phyloP scores from a whole-genome alignment of 2,329 filamentous ascomycete genomes.

The Colletotrichum caudatum region DNA sequence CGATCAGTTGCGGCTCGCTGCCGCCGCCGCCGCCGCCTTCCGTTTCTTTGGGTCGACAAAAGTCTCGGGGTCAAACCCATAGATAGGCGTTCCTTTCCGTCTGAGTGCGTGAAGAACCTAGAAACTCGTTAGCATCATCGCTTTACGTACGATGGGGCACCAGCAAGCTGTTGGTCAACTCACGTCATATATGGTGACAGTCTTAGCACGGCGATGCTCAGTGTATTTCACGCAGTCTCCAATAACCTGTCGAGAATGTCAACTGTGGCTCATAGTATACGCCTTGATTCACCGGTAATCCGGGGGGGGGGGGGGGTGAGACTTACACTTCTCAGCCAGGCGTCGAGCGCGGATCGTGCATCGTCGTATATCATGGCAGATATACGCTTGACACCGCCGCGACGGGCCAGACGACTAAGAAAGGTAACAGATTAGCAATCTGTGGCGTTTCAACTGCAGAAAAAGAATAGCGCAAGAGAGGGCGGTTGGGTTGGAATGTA shows the following conservation, averaged over 20 bases:
- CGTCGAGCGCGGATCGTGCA: conserved; percentile 63
- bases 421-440: neutral
- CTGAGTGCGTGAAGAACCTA: conserved; percentile 67
- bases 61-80: conserved; percentile 66
- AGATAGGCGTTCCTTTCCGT: conserved; percentile 64
- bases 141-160: neutral
- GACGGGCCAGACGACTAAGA: conserved; percentile 74
- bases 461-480: neutral
- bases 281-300: neutral
- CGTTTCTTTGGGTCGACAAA: conserved; percentile 45
- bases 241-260: conserved; percentile 60
- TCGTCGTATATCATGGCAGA: conserved; percentile 74
- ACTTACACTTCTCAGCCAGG: conserved; percentile 61
- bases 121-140: conserved; percentile 15
- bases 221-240: conserved; percentile 61
- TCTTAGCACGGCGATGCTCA: conserved; percentile 70
- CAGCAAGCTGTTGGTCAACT: conserved; percentile 45
- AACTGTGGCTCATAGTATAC: conserved; percentile 6
- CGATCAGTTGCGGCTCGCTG: neutral
- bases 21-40: conserved; percentile 2
- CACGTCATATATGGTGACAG: conserved; percentile 72
- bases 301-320: neutral
- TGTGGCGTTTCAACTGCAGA: neutral
- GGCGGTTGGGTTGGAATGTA: neutral
- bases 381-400: conserved; percentile 83